phyloP scores from a whole-genome alignment of 148 eudicot species.

The Rhododendron simsii region DNA sequence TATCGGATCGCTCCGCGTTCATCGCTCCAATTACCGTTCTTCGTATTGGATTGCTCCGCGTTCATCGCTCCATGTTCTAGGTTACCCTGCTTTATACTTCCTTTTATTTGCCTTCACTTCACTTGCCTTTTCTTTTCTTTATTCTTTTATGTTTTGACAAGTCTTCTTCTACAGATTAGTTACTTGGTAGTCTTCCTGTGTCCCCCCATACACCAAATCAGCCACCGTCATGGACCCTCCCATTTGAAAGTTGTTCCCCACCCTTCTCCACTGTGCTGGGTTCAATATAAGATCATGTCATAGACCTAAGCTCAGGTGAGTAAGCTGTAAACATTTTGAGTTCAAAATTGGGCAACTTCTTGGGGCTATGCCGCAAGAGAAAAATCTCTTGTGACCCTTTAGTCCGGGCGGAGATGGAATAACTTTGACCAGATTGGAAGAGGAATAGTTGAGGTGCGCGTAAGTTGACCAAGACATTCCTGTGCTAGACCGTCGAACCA shows the following conservation, averaged over 20 bases:
- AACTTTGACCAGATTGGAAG: neutral
- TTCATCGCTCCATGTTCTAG: no score
- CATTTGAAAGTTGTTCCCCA: neutral
- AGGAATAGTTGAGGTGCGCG: neutral
- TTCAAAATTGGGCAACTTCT: no score
- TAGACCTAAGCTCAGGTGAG: neutral
- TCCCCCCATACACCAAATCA: neutral
- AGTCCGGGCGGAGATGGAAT: neutral
- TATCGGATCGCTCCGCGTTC: no score
- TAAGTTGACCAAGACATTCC: neutral
- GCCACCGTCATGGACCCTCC: slow-evolving; percentile 17
- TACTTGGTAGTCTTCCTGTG: neutral
- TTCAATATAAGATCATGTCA: neutral
- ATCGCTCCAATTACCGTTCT: no score
- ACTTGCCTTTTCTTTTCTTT: neutral
- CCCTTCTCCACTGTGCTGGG: neutral
- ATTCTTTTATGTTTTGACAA: neutral
- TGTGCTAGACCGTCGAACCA: no score
- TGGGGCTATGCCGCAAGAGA: no score
- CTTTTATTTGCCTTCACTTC: neutral
- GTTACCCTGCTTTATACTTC: no score
- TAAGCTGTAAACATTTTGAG: no score
- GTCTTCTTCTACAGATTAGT: neutral
- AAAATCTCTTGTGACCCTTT: no score
- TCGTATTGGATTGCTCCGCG: no score